Evolutionary conservation across 2,329 filamentous ascomycete species (phyloP), one percentile per base, ranked within the genome.

Genomic region (Stemphylium vesicarium): DNA sequence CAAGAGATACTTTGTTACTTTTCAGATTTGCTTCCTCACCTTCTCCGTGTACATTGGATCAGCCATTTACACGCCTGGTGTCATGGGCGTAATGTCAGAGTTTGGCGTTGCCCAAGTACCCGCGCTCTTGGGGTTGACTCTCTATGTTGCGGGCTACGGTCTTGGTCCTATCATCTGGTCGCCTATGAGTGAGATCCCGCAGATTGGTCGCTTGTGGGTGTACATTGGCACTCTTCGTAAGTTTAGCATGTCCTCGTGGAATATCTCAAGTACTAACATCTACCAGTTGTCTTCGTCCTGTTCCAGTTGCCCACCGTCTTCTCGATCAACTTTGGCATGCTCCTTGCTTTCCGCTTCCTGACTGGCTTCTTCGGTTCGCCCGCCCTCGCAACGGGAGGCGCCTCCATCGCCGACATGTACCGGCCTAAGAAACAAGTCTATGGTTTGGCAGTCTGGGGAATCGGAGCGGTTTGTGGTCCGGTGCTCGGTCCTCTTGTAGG

Each of bases 21-120:
- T 77, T 40, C 70, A 79, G 35, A 78, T 83, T 50, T 81, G 78
- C 53, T 65, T 83, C 26, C 71, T 80, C 26, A 82, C 78, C 0
- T 80, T 82, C 82, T 48, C 84, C 79, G 33, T 82, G 26, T 84
- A 84, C 62, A 81, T 79, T 56, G 80, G 79, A 1, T 80, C 78
- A 2, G 75, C 79, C 8, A 81, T 87, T 49, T 86, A 85, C 71
- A 68, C 73, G 0, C 71, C 77, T 2, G 71, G 68, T 16, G 64
- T 69, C 4, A 53, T 64, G 43, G 82, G 81, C 6, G 76, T 88
- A 12, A 80, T 82, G 66, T 53, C 72, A 9, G 75, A 50, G 3
- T 88, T 87, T 60, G 77, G 78, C 40, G 81, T 88, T 38, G 78
- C 76, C 18, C 69, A 78, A 32, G 75, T 82, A 12, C 78, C 74